Conservation (phyloP, 495 filamentous ascomycete species). For the Amphirosellinia nigrospora region DNA sequence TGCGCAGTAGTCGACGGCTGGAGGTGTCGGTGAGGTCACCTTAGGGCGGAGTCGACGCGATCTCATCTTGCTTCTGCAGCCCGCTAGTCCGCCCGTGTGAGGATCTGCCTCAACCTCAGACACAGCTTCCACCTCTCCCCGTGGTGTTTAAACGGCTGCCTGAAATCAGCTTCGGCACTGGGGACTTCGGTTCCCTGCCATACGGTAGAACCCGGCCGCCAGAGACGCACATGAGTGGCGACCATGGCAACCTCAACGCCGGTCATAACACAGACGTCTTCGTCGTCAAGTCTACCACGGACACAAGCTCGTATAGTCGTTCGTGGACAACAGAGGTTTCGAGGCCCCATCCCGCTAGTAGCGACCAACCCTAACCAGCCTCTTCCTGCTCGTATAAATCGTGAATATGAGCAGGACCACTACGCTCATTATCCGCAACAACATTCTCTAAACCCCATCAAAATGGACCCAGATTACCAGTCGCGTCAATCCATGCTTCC, state of each 20-base stretch:
- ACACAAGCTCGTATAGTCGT: not conserved
- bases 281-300: not conserved
- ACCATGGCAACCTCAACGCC: not conserved
- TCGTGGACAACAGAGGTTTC: not conserved
- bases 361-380: conserved; percentile 2
- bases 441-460: not conserved
- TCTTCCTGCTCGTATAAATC: not conserved
- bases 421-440: not conserved
- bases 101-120: not conserved
- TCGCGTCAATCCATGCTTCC: not conserved
- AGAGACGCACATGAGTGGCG: not conserved
- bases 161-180: not conserved
- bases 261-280: not conserved
- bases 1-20: not conserved
- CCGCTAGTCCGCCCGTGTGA: not conserved
- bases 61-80: not conserved
- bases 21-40: too few relatives aligned
- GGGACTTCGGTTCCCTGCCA: conserved; percentile 1
- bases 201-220: not conserved
- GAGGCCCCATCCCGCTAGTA: conserved; percentile 10
- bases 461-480: not conserved
- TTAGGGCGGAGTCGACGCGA: not conserved
- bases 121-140: not conserved
- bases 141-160: conserved; percentile 17
- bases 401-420: too few relatives aligned